Conservation (phyloP, 1,139 yeast genomes). For the Zygosaccharomyces pseudobailii region DNA sequence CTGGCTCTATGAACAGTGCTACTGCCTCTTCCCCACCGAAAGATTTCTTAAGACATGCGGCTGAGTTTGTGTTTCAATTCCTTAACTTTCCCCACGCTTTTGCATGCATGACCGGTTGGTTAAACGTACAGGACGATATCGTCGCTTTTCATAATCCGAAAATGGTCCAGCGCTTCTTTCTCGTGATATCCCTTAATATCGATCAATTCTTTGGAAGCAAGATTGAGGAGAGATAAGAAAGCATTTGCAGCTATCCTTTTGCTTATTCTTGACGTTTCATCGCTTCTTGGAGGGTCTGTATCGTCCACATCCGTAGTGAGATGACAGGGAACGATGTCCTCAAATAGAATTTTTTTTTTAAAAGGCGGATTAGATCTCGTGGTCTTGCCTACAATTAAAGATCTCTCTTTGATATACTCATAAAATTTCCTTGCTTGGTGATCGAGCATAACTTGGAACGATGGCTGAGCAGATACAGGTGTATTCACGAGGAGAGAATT, state of each 20-base stretch:
- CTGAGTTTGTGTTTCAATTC: not conserved
- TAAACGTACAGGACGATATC: constrained; percentile 17
- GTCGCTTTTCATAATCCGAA: constrained; percentile 15
- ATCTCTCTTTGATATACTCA: constrained; percentile 26
- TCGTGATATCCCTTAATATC: constrained; percentile 9
- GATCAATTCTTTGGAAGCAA: constrained; percentile 26
- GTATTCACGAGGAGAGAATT: not conserved
- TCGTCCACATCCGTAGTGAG: constrained; percentile 10
- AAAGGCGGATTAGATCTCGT: constrained; percentile 19
- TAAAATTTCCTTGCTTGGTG: constrained; percentile 27
- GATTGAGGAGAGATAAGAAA: constrained; percentile 26
- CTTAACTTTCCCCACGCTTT: not conserved
- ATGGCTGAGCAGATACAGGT: not conserved
- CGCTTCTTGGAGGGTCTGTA: constrained; percentile 2
- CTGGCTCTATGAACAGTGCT: not conserved
- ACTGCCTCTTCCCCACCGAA: not conserved
- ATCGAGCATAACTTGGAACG: constrained; percentile 16
- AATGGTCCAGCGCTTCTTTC: constrained; percentile 13
- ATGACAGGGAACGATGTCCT: constrained; percentile 28
- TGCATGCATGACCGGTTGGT: not conserved
- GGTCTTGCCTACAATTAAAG: constrained; percentile 19
- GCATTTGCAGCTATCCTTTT: constrained; percentile 32
- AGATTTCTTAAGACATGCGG: not conserved
- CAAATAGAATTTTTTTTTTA: constrained; percentile 22
- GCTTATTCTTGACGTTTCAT: constrained; percentile 7